A percentile compares a stretch with the other conserved stretches of the same genome.
phyloP scores from a whole-genome alignment of 306 rosid genomes.

The Lupinus albus region DNA sequence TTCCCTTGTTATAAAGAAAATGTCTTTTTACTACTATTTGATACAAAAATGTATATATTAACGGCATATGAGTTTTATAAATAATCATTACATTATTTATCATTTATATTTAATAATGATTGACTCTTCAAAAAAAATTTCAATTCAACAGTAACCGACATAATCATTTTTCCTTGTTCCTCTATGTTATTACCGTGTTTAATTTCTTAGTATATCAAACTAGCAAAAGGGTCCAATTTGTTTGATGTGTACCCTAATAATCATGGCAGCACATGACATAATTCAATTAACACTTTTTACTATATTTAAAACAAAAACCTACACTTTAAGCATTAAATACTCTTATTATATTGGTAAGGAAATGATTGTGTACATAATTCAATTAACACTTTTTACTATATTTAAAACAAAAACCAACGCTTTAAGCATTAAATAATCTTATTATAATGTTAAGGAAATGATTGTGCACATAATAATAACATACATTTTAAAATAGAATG shows the following conservation, averaged over 20 bases:
- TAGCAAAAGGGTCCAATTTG: slow-evolving; percentile 16
- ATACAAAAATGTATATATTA: no score
- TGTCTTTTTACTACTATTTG: no score
- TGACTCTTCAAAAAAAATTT: no score
- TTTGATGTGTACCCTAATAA: slow-evolving; percentile 20
- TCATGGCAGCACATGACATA: slow-evolving; percentile 18
- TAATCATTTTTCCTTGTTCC: background rate
- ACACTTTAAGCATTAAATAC: slow-evolving; percentile 27
- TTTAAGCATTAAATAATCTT: slow-evolving; percentile 30
- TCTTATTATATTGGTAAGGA: background rate
- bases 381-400: slow-evolving; percentile 16
- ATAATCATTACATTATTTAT: no score
- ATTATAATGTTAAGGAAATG: background rate
- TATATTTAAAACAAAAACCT: slow-evolving; percentile 1
- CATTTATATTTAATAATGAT: no score
- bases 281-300: slow-evolving; percentile 15
- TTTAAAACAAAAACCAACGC: background rate
- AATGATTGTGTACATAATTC: background rate
- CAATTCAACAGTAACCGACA: no score
- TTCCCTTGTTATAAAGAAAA: no score
- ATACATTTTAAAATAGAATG: no score
- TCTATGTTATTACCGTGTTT: slow-evolving; percentile 8
- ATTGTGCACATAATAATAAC: background rate
- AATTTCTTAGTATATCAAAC: slow-evolving; percentile 3
- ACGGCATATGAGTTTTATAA: no score